Base-by-base conservation (phyloP, 768 basidiomycete species). In the Lactarius evosmus region DNA sequence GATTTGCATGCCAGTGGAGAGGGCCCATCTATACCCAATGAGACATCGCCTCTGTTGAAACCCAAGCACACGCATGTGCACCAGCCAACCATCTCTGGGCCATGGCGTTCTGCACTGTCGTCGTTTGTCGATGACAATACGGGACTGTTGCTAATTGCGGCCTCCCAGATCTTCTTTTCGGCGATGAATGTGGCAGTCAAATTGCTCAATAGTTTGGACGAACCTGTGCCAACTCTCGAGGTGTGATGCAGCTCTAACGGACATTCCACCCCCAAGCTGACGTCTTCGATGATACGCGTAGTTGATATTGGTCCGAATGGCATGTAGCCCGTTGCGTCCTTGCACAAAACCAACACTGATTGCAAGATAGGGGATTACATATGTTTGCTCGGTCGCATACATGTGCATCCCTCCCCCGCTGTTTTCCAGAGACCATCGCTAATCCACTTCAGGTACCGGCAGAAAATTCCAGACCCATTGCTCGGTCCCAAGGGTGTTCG, bases 401-500 rank as follows among this genome's bases (percentile, higher is more conserved):
- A 40, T 40, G 40, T 40, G 40, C 40, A 7, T 16, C 19, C 19
- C 40, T 40, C 4, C 40, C 19, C 19, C 40, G 17, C 19, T 19
- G 40, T 40, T 17, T 17, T 40, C 38, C 4, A 40, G 5, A 16
- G 38, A 14, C 36, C 14, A 36, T 12, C 50, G 1, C 44, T 6
- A 12, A 44, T 38, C 40, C 5, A 17, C 19, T 30, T 32, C 7
- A 79, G 76, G 79, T 72, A 66, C 65, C 75, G 73, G 22, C 74
- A 70, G 56, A 76, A 75, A 29, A 76, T 85, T 7, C 78, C 78
- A 4, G 77, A 93, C 70, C 88, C 89, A 0, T 73, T 86, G 30
- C 69, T 87, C 0, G 91, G 91, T 1, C 91, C 91, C 0, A 85
- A 85, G 51, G 88, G 80, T 2, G 83, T 93, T 3, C 78, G 90